These are phyloP conservation scores for Fragilaria crotonensis DNA, from an alignment of 108 stramenopile species.

Conservation along the genomic window DNA sequence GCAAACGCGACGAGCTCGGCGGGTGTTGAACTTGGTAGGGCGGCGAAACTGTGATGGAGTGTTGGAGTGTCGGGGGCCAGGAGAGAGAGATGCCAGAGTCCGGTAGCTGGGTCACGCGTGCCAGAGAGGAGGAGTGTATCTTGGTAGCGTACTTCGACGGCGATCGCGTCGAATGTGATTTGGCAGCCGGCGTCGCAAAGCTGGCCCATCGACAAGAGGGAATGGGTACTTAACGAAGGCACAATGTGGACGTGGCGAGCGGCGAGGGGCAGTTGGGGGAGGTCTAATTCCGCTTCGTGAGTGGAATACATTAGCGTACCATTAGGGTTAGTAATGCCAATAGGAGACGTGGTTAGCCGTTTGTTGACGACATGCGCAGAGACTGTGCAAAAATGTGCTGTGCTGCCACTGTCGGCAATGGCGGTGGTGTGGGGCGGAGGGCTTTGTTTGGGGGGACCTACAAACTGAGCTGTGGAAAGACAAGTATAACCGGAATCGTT, in stretches of 20 bases:
- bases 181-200: constrained; percentile 14
- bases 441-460: too few species aligned
- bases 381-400: constrained; percentile 6
- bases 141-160: constrained; percentile 1
- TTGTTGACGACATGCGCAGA: too few species aligned
- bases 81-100: not conserved
- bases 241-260: too few species aligned
- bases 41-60: not conserved
- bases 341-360: not conserved
- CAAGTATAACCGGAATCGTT: too few species aligned
- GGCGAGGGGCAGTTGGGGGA: too few species aligned
- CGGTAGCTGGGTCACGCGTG: not conserved
- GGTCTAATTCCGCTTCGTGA: too few species aligned
- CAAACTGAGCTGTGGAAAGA: too few species aligned
- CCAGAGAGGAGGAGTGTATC: not conserved
- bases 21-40: not conserved
- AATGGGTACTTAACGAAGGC: not conserved
- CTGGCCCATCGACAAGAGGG: constrained; percentile 19
- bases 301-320: too few species aligned
- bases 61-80: not conserved
- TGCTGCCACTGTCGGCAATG: constrained; percentile 15
- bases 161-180: not conserved
- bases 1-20: constrained; percentile 15
- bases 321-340: too few species aligned
- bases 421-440: too few species aligned